Base-by-base conservation (phyloP, 352 stramenopile genomes). In the Hyaloperonospora arabidopsidis region DNA sequence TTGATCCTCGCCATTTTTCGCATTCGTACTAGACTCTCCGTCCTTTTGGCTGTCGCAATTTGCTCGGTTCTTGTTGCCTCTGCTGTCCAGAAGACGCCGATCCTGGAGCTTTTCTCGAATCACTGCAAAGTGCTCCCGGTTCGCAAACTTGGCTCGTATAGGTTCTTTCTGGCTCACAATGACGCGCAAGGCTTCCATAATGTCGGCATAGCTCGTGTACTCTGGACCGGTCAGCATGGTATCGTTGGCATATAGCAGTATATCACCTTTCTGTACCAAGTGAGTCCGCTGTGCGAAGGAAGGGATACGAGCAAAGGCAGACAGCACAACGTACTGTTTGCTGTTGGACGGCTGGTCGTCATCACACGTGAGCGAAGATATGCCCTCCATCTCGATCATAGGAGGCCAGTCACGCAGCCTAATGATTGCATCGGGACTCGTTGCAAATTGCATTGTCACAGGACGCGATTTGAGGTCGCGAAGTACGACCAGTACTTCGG, bases 351-450 rank as follows among this genome's bases (percentile, higher is more conserved):
- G 54, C 6, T 45, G 48, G 11, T 70, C 62, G 14, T 70, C 62
- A 50, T 87, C 76, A 28, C 84, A 62, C 2, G 57, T 52, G 32
- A 70, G 68, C 1, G 65, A 67, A 11, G 59, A 67, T 7, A 59
- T 74, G 15, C 68, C 70, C 53, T 93, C 83, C 41, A 85, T 58
- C 49, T 89, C 79, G 18, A 93, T 67, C 74, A 91, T 86, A 19
- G 83, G 83, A n/a, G 83, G 83, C 83, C 83, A 93, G 17, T 87
- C 68, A 0, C 73, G 76, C 29, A 93, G 54, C 53, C 76, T 87
- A 41, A 93, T 74, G 44, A 93, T 78, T 10, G 74, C 67, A 50
- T 93, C 83, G 0, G 83, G 83, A 52, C 77, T 93, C 3, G 72
- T 67, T 0, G 76, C 80, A 49, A 93, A 91, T 23, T 88, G 73